These are phyloP conservation scores for Candida sphagnicola DNA, from an alignment of 805 yeast genomes.

Conservation along the genomic window DNA sequence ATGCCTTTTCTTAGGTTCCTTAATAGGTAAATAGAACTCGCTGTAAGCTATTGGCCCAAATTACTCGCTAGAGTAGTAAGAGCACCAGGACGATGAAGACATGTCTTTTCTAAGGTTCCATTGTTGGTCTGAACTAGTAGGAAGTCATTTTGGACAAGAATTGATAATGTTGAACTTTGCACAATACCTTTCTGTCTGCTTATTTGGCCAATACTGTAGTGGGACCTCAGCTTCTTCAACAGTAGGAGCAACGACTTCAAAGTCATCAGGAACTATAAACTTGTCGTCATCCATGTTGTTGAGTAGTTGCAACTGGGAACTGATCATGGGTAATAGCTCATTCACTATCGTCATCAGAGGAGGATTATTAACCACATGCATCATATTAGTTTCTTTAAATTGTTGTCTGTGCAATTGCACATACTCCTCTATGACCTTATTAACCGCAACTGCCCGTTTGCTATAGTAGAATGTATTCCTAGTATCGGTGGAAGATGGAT, in stretches of 20 bases:
- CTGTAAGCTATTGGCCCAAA: no score
- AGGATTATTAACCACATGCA: slow-evolving; percentile 11
- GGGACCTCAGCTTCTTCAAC: slow-evolving; percentile 9
- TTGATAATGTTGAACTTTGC: slow-evolving; percentile 16
- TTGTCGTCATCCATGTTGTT: slow-evolving; percentile 5
- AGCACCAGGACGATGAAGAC: no score
- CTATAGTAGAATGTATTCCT: slow-evolving; percentile 21
- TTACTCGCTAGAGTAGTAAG: no score
- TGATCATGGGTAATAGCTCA: slow-evolving; percentile 18
- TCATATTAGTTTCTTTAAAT: slow-evolving; percentile 12
- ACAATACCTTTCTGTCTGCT: slow-evolving; percentile 34
- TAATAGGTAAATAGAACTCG: no score
- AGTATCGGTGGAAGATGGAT: slow-evolving; percentile 10
- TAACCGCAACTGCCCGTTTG: slow-evolving; percentile 28
- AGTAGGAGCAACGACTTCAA: slow-evolving; percentile 24
- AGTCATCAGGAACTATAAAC: slow-evolving; percentile 19
- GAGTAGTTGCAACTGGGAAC: slow-evolving; percentile 13
- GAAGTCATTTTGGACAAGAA: not conserved
- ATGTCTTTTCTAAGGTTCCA: no score
- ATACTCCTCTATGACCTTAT: slow-evolving; percentile 31
- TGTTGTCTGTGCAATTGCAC: slow-evolving; percentile 6
- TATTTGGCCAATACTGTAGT: slow-evolving; percentile 30
- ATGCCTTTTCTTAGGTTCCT: no score
- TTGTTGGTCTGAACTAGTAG: no score
- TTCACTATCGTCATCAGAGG: slow-evolving; percentile 11